Conservation (phyloP, 352 stramenopile genomes). For the Globisporangium radiosum region DNA sequence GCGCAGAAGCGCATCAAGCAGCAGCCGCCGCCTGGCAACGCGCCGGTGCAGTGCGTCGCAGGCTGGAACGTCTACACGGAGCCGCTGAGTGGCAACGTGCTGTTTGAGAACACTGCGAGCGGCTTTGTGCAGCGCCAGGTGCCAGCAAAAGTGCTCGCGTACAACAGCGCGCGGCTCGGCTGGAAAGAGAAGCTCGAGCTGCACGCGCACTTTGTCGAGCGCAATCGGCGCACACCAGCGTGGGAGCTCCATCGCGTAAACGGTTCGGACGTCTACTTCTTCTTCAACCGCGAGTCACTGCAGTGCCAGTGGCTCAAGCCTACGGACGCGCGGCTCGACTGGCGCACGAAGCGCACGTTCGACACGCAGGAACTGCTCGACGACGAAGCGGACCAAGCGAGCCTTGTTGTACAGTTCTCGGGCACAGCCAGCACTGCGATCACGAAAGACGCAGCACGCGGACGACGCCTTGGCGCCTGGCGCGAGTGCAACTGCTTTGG, state of each 20-base stretch:
- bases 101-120: conserved; percentile 56
- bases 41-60: neutral
- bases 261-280: conserved; percentile 60
- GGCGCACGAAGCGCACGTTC: conserved; percentile 57
- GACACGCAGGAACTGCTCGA: conserved; percentile 34
- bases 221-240: conserved; percentile 31
- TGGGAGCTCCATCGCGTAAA: conserved; percentile 64
- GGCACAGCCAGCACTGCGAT: conserved; percentile 20
- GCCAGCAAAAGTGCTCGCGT: conserved; percentile 28
- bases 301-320: conserved; percentile 56
- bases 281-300: conserved; percentile 48
- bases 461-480: conserved; percentile 37
- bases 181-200: conserved; percentile 65
- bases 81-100: conserved; percentile 40
- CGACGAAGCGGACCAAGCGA: conserved; percentile 40
- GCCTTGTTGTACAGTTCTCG: conserved; percentile 42
- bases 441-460: conserved; percentile 34
- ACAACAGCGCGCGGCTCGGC: conserved; percentile 25
- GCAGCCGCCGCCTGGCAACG: neutral
- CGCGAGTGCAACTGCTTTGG: conserved; percentile 45
- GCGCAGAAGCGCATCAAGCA: conserved; percentile 29
- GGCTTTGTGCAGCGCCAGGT: conserved; percentile 66
- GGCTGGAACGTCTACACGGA: conserved; percentile 55
- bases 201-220: conserved; percentile 43
- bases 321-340: conserved; percentile 26